Base-by-base conservation (phyloP, 164 flowering plant genomes). In the Magnolia officinalis region DNA sequence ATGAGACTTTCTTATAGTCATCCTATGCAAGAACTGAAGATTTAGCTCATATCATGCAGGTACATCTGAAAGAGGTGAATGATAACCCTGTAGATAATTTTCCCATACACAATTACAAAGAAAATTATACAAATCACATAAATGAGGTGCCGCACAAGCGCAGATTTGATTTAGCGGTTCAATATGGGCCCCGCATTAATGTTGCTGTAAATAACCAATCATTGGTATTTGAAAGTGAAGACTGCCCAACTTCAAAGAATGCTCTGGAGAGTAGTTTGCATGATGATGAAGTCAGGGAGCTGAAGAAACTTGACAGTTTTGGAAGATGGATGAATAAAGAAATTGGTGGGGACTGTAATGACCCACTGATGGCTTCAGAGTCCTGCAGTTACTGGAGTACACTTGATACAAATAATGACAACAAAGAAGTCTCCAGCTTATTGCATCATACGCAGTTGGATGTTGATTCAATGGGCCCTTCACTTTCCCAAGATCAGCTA, bases 251-350 rank as follows among this genome's bases (percentile, higher is more conserved):
- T 67, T 23, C 26, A 51, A 79, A 80, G 68, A 72, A 63, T 63
- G 37, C 82, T 29, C 59, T 71, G 71, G 83, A 64, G 45, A 66
- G 24, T 71, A 72, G 74, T 19, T 6, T 55, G 24, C 67, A 29
- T 67, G 74, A 77, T 79, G 80, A 58, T 61, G 83, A 78, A 37
- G 83, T 76, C 45, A 37, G 88, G 84, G 87, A 77, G 76, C 80
- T 90, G 59, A 87, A 83, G 76, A 90, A 89, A 78, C 89, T 88
- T 63, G 92, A 91, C 82, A 91, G 89, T 74, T 91, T 88, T 81
- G 88, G 91, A 2, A 86, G 90, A 80, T 91, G 93, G 93, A 88
- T 90, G 91, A 83, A 85, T 78, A 83, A 82, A 75, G 92, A 90
- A 85, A 85, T 91, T 77, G 91, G 92, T 75, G 80, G 64, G 78